Evolutionary conservation across 2,329 filamentous ascomycete genomes (phyloP), one percentile per base, ranked within the genome.

Genomic region (Xylariaceae sp.): DNA sequence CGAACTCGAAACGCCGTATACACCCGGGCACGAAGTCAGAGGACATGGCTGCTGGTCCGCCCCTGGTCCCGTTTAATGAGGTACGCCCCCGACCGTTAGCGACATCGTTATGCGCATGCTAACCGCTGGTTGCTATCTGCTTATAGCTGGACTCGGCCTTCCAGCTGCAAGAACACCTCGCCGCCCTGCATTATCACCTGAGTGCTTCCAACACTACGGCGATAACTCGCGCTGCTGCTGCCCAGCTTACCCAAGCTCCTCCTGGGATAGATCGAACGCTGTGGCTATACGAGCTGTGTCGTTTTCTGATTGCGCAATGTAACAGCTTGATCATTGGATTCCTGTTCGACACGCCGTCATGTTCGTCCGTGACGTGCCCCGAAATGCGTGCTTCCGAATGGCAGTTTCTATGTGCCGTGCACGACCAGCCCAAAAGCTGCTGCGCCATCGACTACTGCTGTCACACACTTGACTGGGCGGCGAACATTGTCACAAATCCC

Each of bases 381-480:
- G 94, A 99, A 76, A 99, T 99, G 94, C 92, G 94, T 71, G 94
- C 94, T 2, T 94, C 90, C 35, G 93, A 99, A 78, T 99, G 94
- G 94, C 94, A 99, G 76, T 99, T 97, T 71, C 85, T 99, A 52
- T 99, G 94, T 77, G 94, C 94, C 54, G 94, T 97, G 2, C 94
- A 99, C 73, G 93, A 97, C 72, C 89, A 92, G 53, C 94, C 94
- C 53, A 97, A 97, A 77, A 90, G 88, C 69, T 99, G 94, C 78
- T 97, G 93, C 75, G 94, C 94, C 55, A 97, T 99, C 71, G 94
- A 99, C 76, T 99, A 99, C 77, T 97, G 92, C 81, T 97, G 93
- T 73, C 94, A 99, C 73, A 99, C 94, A 0, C 86, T 99, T 49
- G 94, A 99, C 77, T 97, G 93, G 91, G 94, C 94, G 2, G 92